These are phyloP conservation scores for Arabidopsis hybrid DNA, from an alignment of 441 rosid genomes.

Conservation along the genomic window DNA sequence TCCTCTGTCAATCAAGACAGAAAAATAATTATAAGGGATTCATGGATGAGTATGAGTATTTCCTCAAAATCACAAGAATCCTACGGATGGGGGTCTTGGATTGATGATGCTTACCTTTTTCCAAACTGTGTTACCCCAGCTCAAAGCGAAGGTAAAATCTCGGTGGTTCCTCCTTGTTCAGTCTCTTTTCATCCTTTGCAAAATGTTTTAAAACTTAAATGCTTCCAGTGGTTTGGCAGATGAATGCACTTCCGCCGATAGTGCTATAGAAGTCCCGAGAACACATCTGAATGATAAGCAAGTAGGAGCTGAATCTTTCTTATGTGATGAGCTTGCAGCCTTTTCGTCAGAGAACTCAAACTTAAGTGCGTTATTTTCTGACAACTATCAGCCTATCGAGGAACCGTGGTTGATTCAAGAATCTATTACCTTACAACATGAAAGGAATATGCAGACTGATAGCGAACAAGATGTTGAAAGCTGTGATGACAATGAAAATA, in stretches of 20 bases:
- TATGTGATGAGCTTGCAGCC: slow-evolving; percentile 44
- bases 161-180: slow-evolving; percentile 36
- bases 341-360: slow-evolving; percentile 44
- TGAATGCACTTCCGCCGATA: slow-evolving; percentile 51
- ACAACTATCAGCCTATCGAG: slow-evolving; percentile 79
- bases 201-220: slow-evolving; percentile 85
- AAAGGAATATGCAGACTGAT: slow-evolving; percentile 48
- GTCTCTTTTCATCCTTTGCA: slow-evolving; percentile 44
- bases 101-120: slow-evolving; percentile 60
- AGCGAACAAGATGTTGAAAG: slow-evolving; percentile 40
- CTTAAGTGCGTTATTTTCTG: slow-evolving; percentile 45
- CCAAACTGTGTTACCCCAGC: slow-evolving; percentile 44
- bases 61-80: slow-evolving; percentile 49
- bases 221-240: slow-evolving; percentile 97
- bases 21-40: slow-evolving; percentile 74
- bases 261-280: slow-evolving; percentile 47
- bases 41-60: slow-evolving; percentile 59
- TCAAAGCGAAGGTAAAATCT: slow-evolving; percentile 67
- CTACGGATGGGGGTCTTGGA: slow-evolving; percentile 81
- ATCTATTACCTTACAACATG: slow-evolving; percentile 42
- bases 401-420: slow-evolving; percentile 85
- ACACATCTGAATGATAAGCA: slow-evolving; percentile 48
- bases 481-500: slow-evolving; percentile 42
- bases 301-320: slow-evolving; percentile 47
- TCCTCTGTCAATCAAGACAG: slow-evolving; percentile 48